Conservation (phyloP, 352 stramenopile species). For the Phytophthora constricta region DNA sequence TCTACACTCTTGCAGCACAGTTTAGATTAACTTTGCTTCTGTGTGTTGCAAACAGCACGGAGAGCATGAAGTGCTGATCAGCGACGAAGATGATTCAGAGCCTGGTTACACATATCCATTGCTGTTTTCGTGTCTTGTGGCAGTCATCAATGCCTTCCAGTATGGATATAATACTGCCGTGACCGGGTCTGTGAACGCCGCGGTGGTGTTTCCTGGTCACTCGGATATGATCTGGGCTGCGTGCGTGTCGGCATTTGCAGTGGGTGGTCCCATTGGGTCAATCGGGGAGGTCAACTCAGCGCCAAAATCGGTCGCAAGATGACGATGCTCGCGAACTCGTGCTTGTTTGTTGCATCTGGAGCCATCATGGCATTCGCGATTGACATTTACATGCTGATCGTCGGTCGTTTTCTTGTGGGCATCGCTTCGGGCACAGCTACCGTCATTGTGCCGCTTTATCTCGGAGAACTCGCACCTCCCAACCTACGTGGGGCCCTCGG, state of each 20-base stretch:
- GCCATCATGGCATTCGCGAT: slow-evolving; percentile 58
- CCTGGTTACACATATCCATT: slow-evolving; percentile 70
- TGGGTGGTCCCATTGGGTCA: slow-evolving; percentile 68
- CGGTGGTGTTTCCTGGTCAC: slow-evolving; percentile 64
- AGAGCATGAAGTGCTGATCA: slow-evolving; percentile 60
- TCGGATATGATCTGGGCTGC: slow-evolving; percentile 65
- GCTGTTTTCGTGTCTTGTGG: slow-evolving; percentile 62
- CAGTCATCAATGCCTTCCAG: slow-evolving; percentile 69
- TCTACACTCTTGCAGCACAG: not conserved
- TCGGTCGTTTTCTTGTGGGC: slow-evolving; percentile 69
- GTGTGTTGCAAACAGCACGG: slow-evolving; percentile 38
- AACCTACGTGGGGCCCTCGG: slow-evolving; percentile 70
- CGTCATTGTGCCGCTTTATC: slow-evolving; percentile 73
- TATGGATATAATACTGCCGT: slow-evolving; percentile 82
- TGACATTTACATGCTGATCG: slow-evolving; percentile 78
- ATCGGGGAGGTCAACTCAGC: slow-evolving; percentile 57
- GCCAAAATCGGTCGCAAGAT: slow-evolving; percentile 60
- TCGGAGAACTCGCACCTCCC: slow-evolving; percentile 70
- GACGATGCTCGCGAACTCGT: slow-evolving; percentile 57
- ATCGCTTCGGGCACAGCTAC: slow-evolving; percentile 70
- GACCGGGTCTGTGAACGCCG: slow-evolving; percentile 59
- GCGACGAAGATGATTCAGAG: slow-evolving; percentile 48
- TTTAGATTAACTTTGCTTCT: not conserved
- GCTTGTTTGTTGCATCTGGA: slow-evolving; percentile 61
- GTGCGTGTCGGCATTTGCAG: slow-evolving; percentile 66